phyloP scores from a whole-genome alignment of 768 basidiomycete species.

The Tricholoma hemisulphureum region DNA sequence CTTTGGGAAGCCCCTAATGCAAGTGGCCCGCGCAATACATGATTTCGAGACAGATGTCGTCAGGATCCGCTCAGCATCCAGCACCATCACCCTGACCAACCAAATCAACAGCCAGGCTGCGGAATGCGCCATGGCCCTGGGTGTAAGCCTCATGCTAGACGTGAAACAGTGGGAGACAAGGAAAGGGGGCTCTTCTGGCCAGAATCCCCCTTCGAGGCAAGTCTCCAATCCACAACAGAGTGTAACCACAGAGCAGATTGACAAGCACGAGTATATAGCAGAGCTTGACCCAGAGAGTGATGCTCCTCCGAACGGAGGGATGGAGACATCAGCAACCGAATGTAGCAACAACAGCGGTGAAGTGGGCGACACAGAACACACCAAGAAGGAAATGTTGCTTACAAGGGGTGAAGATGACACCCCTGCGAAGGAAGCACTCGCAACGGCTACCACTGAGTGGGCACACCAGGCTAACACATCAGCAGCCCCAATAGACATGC shows the following conservation, averaged over 20 bases:
- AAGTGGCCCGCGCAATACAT: background rate
- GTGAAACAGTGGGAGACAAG: too few species aligned
- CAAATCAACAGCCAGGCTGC: too few species aligned
- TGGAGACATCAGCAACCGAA: too few species aligned
- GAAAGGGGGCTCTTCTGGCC: background rate
- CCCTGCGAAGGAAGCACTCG: background rate
- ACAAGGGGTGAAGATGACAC: background rate
- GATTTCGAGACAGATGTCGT: background rate
- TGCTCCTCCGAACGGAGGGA: too few species aligned
- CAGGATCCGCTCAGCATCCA: background rate
- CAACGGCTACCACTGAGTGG: too few species aligned
- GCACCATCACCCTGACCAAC: background rate
- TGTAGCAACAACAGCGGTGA: too few species aligned
- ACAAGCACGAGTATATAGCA: slow-evolving; percentile 16
- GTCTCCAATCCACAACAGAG: background rate
- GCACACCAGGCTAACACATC: background rate
- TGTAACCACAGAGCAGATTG: slow-evolving; percentile 22
- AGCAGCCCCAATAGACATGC: background rate
- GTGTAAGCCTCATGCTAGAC: too few species aligned
- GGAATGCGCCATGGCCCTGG: background rate
- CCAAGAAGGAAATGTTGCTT: too few species aligned
- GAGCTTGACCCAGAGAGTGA: too few species aligned
- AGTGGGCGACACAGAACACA: too few species aligned
- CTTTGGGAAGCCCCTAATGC: background rate
- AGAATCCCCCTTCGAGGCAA: background rate